A percentile compares a stretch with the other conserved stretches of the same genome.
phyloP scores from a whole-genome alignment of 441 rosid genomes.

The Gossypium laxum region DNA sequence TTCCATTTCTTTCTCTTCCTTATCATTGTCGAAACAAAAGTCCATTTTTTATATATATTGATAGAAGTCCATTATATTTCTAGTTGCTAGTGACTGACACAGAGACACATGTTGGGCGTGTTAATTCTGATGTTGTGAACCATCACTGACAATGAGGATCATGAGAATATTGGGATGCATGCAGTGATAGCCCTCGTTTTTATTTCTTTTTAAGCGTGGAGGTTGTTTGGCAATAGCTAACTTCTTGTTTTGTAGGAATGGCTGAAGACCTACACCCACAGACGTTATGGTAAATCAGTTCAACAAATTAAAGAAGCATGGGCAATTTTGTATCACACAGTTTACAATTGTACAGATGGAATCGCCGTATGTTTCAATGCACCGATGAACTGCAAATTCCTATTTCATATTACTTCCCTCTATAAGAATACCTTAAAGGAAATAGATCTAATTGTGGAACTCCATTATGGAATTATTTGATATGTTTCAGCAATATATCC shows the following conservation, averaged over 20 bases:
- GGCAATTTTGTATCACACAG: slow-evolving; percentile 67
- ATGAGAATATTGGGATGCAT: not conserved
- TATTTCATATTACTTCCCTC: not conserved
- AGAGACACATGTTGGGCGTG: not conserved
- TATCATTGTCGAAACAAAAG: not conserved
- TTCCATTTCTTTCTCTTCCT: not conserved
- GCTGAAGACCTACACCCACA: slow-evolving; percentile 59
- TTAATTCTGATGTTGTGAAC: not conserved
- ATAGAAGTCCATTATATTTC: not conserved
- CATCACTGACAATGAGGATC: not conserved
- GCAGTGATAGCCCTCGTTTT: not conserved
- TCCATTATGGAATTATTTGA: not conserved
- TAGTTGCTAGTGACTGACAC: not conserved
- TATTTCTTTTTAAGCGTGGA: not conserved
- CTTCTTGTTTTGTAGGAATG: slow-evolving; percentile 49
- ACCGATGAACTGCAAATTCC: slow-evolving; percentile 4
- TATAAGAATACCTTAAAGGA: not conserved
- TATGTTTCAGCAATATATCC: not conserved
- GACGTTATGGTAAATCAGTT: slow-evolving; percentile 78
- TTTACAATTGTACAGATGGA: slow-evolving; percentile 83
- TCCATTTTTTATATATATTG: not conserved
- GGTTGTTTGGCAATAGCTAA: not conserved
- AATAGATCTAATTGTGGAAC: not conserved
- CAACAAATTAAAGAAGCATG: slow-evolving; percentile 57
- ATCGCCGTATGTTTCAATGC: slow-evolving; percentile 47